These are phyloP conservation scores for Verbascum thapsus DNA, from an alignment of 257 asterid genomes.

Conservation along the genomic window DNA sequence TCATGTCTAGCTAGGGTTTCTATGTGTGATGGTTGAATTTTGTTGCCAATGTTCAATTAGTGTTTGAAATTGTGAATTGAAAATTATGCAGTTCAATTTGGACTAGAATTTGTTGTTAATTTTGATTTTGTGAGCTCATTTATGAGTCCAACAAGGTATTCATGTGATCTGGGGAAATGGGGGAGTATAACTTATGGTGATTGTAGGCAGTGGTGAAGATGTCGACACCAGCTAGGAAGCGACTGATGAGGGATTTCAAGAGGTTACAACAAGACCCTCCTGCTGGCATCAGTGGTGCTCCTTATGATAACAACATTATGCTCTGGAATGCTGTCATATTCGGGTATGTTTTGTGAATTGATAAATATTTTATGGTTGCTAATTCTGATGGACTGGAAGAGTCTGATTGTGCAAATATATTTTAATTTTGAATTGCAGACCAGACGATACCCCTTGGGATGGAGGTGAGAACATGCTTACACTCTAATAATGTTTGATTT, in stretches of 20 bases:
- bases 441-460: constrained; percentile 97
- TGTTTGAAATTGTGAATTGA: too few relatives aligned
- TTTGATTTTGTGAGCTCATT: background rate
- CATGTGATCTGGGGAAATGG: background rate
- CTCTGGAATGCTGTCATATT: constrained; percentile 94
- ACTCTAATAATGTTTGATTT: background rate
- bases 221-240: constrained; percentile 91
- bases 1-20: background rate
- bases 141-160: background rate
- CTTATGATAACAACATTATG: constrained; percentile 86
- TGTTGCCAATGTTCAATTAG: too few relatives aligned
- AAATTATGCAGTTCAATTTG: background rate
- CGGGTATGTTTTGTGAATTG: constrained; percentile 50
- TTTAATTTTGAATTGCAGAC: constrained; percentile 53
- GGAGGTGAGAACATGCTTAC: constrained; percentile 66
- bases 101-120: background rate
- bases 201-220: constrained; percentile 50
- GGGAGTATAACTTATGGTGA: background rate
- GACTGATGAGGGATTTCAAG: constrained; percentile 96
- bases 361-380: constrained; percentile 5
- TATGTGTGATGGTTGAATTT: too few relatives aligned
- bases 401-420: constrained; percentile 12
- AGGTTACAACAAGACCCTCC: constrained; percentile 95
- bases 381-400: background rate
- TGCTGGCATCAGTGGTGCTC: constrained; percentile 95